Evolutionary conservation across 805 yeast species (phyloP).

Genomic region (Schizosaccharomyces octosporus): DNA sequence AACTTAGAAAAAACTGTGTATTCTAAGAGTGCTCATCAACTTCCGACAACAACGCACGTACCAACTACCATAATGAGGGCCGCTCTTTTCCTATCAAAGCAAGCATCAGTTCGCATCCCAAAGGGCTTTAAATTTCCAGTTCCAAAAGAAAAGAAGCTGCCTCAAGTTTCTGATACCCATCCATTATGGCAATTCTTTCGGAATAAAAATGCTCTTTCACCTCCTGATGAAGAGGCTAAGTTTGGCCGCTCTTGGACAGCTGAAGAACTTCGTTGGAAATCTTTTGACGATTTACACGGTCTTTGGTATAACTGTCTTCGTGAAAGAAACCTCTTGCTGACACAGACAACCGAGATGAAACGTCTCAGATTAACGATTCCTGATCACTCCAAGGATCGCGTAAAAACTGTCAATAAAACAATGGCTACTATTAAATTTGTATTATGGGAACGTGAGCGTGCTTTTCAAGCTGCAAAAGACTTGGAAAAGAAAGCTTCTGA

Average conservation of each 20-base stretch:
- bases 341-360: slow-evolving; percentile 43
- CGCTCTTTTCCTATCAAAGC: neutral
- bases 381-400: neutral
- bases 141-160: neutral
- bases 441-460: slow-evolving; percentile 2
- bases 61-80: neutral
- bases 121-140: neutral
- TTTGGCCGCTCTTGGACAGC: slow-evolving; percentile 60
- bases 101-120: neutral
- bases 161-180: slow-evolving; percentile 18
- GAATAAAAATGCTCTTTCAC: slow-evolving; percentile 29
- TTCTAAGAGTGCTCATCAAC: neutral
- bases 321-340: slow-evolving; percentile 53
- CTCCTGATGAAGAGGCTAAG: slow-evolving; percentile 22
- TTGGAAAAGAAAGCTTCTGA: neutral
- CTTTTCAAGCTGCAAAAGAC: neutral
- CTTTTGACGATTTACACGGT: slow-evolving; percentile 73
- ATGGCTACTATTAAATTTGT: slow-evolving; percentile 2
- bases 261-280: slow-evolving; percentile 70
- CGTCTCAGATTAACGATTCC: slow-evolving; percentile 7
- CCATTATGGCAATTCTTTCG: slow-evolving; percentile 86
- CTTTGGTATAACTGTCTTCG: slow-evolving; percentile 72
- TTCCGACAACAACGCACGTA: neutral
- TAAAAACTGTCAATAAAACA: neutral
- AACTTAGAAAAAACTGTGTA: too few relatives aligned